Base-by-base conservation (phyloP, 73 alveolate genomes). In the Paramecium pentaurelia region DNA sequence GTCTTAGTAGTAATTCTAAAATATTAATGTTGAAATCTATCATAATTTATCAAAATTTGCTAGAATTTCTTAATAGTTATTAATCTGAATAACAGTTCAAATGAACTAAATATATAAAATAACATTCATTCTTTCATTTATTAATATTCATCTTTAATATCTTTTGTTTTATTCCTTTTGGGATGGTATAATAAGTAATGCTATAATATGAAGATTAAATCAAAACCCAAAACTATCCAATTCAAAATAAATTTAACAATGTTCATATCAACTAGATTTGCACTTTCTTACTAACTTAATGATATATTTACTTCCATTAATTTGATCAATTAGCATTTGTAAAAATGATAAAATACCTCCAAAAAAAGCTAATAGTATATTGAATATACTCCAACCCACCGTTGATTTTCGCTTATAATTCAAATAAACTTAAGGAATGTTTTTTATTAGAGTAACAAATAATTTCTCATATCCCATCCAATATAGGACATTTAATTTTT, bases 341-440 rank as follows among this genome's bases (percentile, higher is more conserved):
- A 71, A 18, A 58, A 97, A 83, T 18, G 98, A 91, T 11, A 97
- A 91, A 0, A 92, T 18, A n/a, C 99, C 99, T 58, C 99, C 99
- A 16, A 96, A 83, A 87, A 97, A 97, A 60, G 96, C 99, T 16
- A 96, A 93, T 64, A 95, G 70, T 8, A 97, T 96, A 93, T 97
- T 97, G 44, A 68, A 95, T 58, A 97, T 97, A 93, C 97, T 97
- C 99, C 99, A 97, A n/a, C 99, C 99, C 27, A 40, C 94, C 0
- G 99, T 97, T 9, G 97, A 89, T 71, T 97, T 95, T 59, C 98
- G 93, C 54, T 88, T 60, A 80, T 93, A 97, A 91, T 97, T 97
- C 60, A 94, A 92, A 58, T 95, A 94, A 10, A 93, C 98, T 71
- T 97, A 95, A 27, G 99, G 99, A 54, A 94, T 47, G 88, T 97